Evolutionary conservation across 1,139 yeast genomes (phyloP).

Genomic region (Hemisphaericaspora lyxosophila): DNA sequence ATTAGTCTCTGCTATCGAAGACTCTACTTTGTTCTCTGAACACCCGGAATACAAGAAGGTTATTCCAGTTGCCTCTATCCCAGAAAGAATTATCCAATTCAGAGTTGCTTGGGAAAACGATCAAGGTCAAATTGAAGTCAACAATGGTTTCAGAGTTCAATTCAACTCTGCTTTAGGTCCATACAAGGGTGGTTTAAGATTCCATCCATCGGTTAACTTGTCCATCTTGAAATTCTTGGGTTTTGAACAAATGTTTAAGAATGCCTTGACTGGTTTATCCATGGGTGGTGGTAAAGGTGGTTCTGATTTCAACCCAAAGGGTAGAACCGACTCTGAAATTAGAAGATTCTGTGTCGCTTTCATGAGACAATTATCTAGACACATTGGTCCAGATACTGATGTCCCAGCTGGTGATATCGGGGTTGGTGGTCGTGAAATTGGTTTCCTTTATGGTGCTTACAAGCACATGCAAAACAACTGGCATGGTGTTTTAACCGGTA

Average conservation of each 20-base stretch:
- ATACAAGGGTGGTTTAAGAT: conserved; percentile 97
- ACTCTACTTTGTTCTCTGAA: conserved; percentile 84
- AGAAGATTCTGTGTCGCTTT: conserved; percentile 95
- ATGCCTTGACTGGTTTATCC: conserved; percentile 93
- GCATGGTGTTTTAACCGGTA: conserved; percentile 98
- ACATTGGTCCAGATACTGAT: conserved; percentile 96
- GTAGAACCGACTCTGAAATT: conserved; percentile 87
- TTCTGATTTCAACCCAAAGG: conserved; percentile 96
- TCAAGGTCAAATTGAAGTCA: conserved; percentile 85
- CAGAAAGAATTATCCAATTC: conserved; percentile 95
- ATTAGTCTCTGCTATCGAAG: conserved; percentile 82
- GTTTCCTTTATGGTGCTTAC: conserved; percentile 96
- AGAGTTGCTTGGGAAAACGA: conserved; percentile 98
- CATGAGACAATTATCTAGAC: conserved; percentile 93
- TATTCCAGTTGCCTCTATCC: conserved; percentile 86
- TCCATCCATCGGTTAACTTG: conserved; percentile 95
- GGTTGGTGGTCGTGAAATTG: conserved; percentile 90
- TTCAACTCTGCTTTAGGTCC: conserved; percentile 98
- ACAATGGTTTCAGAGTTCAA: conserved; percentile 97
- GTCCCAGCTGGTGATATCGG: conserved; percentile 98
- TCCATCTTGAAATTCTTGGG: conserved; percentile 95
- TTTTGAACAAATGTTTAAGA: conserved; percentile 97
- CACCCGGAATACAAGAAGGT: conserved; percentile 90
- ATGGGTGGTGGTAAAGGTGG: conserved; percentile 99
- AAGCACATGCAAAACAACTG: conserved; percentile 87